Conservation (phyloP, 192 early-diverging fungal species). For the Diversispora epigaea region DNA sequence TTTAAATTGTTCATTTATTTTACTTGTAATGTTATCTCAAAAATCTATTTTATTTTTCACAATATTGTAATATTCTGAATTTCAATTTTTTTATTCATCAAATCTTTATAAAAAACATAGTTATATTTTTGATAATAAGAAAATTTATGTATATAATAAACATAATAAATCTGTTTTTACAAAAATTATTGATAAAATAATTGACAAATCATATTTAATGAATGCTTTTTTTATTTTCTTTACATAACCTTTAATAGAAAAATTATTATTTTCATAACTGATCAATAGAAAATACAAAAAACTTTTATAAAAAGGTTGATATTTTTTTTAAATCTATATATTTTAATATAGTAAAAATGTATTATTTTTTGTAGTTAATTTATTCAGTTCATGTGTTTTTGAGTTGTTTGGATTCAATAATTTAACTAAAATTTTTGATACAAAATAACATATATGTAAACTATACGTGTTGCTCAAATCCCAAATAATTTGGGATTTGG, state of each 20-base stretch:
- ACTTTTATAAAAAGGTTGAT: background rate
- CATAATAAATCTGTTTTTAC: background rate
- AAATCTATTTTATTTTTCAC: too few relatives aligned
- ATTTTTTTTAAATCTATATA: slow-evolving; percentile 12
- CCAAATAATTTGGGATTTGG: too few relatives aligned
- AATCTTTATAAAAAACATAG: slow-evolving; percentile 3
- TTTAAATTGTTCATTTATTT: too few relatives aligned
- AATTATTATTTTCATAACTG: slow-evolving; percentile 24
- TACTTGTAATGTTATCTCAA: too few relatives aligned
- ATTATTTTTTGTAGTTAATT: background rate
- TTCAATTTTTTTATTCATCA: too few relatives aligned
- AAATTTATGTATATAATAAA: background rate
- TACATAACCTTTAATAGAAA: background rate
- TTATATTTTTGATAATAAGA: background rate
- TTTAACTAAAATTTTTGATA: too few relatives aligned
- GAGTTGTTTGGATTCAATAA: background rate
- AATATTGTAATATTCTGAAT: too few relatives aligned
- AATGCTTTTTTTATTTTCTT: background rate
- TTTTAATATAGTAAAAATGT: slow-evolving; percentile 10
- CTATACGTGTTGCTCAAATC: too few relatives aligned
- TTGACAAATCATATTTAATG: background rate
- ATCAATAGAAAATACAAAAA: slow-evolving; percentile 13
- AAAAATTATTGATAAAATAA: slow-evolving; percentile 4
- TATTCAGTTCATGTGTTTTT: too few relatives aligned
- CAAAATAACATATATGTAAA: background rate